Percentiles rank a stretch among this genome's conserved stretches.
Conservation (phyloP, 2,329 filamentous ascomycete genomes). For the Elsinoe necatrix region DNA sequence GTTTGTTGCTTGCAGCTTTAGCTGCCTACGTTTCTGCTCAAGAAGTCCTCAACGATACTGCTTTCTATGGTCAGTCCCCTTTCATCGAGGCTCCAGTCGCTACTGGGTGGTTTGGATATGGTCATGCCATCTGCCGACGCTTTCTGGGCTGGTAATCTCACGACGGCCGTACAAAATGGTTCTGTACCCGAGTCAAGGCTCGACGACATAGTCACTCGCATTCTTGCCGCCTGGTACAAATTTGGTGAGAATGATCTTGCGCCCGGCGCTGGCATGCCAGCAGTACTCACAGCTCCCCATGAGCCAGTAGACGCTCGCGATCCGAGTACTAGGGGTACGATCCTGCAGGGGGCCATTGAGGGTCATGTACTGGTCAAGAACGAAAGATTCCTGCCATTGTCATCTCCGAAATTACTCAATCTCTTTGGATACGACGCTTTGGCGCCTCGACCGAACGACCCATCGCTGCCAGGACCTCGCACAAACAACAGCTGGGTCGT, state of each 20-base stretch:
- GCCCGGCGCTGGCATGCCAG: slow-evolving; percentile 46
- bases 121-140: slow-evolving; percentile 45
- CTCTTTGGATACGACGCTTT: slow-evolving; percentile 45
- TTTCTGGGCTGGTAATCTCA: slow-evolving; percentile 24
- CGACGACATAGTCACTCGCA: slow-evolving; percentile 37
- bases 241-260: slow-evolving; percentile 36
- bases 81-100: slow-evolving; percentile 20
- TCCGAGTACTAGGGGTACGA: slow-evolving; percentile 54
- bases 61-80: neutral
- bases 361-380: slow-evolving; percentile 41
- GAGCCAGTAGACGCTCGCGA: slow-evolving; percentile 48
- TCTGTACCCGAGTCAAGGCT: slow-evolving; percentile 29
- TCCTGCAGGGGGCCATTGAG: slow-evolving; percentile 53
- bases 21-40: neutral
- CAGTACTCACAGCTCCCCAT: slow-evolving; percentile 44
- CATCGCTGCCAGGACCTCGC: slow-evolving; percentile 30
- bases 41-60: neutral
- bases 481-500: slow-evolving; percentile 5
- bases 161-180: slow-evolving; percentile 23
- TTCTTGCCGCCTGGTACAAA: slow-evolving; percentile 44
- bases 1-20: neutral
- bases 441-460: slow-evolving; percentile 41
- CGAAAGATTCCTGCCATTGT: slow-evolving; percentile 36
- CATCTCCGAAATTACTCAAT: slow-evolving; percentile 38
- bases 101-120: slow-evolving; percentile 54